Evolutionary conservation across 495 filamentous ascomycete genomes (phyloP), one percentile per base, ranked within the genome.

Genomic region (Penicillium ochrochloron): DNA sequence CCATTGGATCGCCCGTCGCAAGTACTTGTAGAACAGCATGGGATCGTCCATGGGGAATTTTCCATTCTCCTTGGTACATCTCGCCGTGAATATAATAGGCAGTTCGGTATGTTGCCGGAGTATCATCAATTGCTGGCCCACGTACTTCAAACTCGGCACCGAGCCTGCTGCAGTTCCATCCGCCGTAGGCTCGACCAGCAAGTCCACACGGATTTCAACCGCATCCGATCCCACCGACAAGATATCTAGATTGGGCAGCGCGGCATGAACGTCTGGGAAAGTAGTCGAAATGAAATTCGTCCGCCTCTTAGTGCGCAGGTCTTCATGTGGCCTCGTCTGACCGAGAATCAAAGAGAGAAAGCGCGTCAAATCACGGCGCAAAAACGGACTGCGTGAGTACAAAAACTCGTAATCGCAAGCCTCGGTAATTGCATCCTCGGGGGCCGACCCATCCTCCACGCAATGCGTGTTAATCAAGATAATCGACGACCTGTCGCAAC

Each of bases 231-330:
- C 92, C 7, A 95, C 91, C 7, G 92, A 92, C 17, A 94, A 78
- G 63, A 94, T 92, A 76, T 94, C 90, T 48, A 95, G 80, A 73
- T 93, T 94, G 1, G 92, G 89, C 59, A 94, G 77, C n/a, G 90
- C 91, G 34, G 91, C 88, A 68, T 87, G 89, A 4, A 95, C 91
- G 72, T 94, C 91, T 0, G 92, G 90, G 63, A 95, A 95, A 3
- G 92, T 95, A 0, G 90, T 92, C 42, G 91, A 93, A 61, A 95
- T 92, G 66, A 93, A 87, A 72, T 90, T 93, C 0, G 91, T 94
- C 50, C 90, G 82, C 33, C 84, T 83, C 68, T 93, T 94, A 42
- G 85, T 87, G 74, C 90, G 86, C 62, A 95, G 75, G 39, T 89
- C 86, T 63, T 89, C 88, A 71, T 94, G 90, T 35, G 88, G 89